Base-by-base conservation (phyloP, 2,329 filamentous ascomycete genomes). In the Dactylellina sp. region DNA sequence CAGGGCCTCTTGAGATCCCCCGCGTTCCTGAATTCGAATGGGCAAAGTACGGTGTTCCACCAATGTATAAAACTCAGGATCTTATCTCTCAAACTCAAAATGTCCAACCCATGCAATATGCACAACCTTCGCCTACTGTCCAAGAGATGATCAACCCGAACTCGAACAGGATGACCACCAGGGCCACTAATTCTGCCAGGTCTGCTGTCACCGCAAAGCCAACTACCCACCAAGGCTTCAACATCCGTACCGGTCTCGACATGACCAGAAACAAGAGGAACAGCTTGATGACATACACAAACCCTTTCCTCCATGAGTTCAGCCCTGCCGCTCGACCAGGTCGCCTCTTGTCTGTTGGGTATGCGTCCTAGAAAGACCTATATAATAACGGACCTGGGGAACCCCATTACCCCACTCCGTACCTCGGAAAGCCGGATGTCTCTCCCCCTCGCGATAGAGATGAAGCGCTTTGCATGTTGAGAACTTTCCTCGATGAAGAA, bases 61-160 rank as follows among this genome's bases (percentile, higher is more conserved):
- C 62, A 35, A 74, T 74, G 44, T 74, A 74, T 24, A 62, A 25
- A 16, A 64, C 42, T 22, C 59, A 25, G 24, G 55, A 61, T 1
- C 7, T 60, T 18, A 44, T 35, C 40, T 20, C 53, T 28, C 57
- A 47, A 11, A 25, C 47, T 18, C 55, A 47, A 28, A 25, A 55
- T 5, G 40, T 55, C 37, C 70, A 61, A 22, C 20, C 35, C n/a
- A 4, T 47, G 25, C 70, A 74, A 18, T 56, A 20, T 20, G 18
- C 70, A 0, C 55, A 55, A 16, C 28, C 47, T 3, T 74, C 61
- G 6, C 28, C 49, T 22, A 47, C 39, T 12, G 61, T 66, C n/a
- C 70, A 74, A 46, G 70, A 74, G 5, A 66, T 74, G 50, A 74
- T 74, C 35, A 74, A 74, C 22, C 70, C 70, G 16, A 74, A 65